A percentile compares a stretch with the other conserved stretches of the same genome.
Evolutionary conservation across 164 flowering plant species (phyloP).

Genomic region (Houttuynia cordata): DNA sequence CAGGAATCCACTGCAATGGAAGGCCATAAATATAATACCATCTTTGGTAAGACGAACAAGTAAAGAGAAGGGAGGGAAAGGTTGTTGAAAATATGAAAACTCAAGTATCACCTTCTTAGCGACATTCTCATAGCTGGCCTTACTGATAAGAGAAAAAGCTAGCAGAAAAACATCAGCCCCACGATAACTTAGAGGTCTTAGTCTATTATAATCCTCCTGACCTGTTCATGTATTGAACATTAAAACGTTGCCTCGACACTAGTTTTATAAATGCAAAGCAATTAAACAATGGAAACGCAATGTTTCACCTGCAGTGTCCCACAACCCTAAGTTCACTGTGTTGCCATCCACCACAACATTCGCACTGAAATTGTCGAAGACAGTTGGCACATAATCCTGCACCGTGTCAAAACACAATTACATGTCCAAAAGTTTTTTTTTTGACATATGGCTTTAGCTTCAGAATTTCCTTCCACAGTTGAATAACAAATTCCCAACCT

Average conservation of each 20-base stretch:
- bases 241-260: background rate
- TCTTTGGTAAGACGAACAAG: slow-evolving; percentile 1
- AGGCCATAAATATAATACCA: background rate
- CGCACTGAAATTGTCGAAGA: slow-evolving; percentile 90
- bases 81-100: background rate
- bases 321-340: slow-evolving; percentile 82
- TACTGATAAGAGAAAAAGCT: slow-evolving; percentile 95
- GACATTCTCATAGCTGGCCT: slow-evolving; percentile 98
- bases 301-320: slow-evolving; percentile 87
- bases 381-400: slow-evolving; percentile 97
- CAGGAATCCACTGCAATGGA: slow-evolving; percentile 87
- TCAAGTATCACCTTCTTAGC: slow-evolving; percentile 60
- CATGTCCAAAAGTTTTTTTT: background rate
- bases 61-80: slow-evolving; percentile 1
- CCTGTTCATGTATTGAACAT: slow-evolving; percentile 31
- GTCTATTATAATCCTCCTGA: slow-evolving; percentile 88
- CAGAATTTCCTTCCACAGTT: no score
- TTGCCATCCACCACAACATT: slow-evolving; percentile 91
- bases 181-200: slow-evolving; percentile 90
- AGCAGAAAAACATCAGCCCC: slow-evolving; percentile 94
- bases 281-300: background rate
- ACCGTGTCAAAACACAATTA: background rate
- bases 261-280: background rate
- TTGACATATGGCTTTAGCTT: background rate
- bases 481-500: background rate